Evolutionary conservation across 371 early-diverging fungal genomes (phyloP).

Genomic region (Circinella umbellata): DNA sequence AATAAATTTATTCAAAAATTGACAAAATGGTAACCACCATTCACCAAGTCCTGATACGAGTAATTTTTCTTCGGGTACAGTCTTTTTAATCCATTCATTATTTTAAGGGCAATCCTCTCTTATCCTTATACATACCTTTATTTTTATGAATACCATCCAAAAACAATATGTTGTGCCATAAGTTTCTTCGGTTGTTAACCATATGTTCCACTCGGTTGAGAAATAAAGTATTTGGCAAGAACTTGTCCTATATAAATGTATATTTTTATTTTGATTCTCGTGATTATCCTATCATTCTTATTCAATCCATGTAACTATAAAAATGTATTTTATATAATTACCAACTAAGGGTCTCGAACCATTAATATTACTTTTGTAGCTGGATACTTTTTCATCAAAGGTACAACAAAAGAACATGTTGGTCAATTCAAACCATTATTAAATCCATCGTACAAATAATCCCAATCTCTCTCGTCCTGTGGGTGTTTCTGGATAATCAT

Average conservation of each 20-base stretch:
- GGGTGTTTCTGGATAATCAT: slow-evolving; percentile 17
- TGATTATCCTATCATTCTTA: too few relatives aligned
- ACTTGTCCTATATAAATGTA: too few relatives aligned
- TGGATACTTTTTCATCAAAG: slow-evolving; percentile 34
- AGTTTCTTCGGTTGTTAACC: too few relatives aligned
- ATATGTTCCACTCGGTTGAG: too few relatives aligned
- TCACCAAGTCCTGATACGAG: slow-evolving; percentile 36
- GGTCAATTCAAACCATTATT: slow-evolving; percentile 21
- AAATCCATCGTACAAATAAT: not conserved
- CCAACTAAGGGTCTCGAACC: slow-evolving; percentile 33
- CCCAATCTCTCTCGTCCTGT: slow-evolving; percentile 18
- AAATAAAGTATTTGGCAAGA: too few relatives aligned
- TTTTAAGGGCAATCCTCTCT: slow-evolving; percentile 25
- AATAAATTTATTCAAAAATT: slow-evolving; percentile 19
- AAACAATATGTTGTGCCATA: not conserved
- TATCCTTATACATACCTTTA: slow-evolving; percentile 14
- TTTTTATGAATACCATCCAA: slow-evolving; percentile 24
- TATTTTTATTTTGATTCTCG: too few relatives aligned
- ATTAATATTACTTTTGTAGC: slow-evolving; percentile 44
- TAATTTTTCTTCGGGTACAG: slow-evolving; percentile 30
- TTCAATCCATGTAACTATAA: too few relatives aligned
- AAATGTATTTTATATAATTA: slow-evolving; percentile 12
- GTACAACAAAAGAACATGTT: slow-evolving; percentile 19
- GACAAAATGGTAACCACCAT: slow-evolving; percentile 23
- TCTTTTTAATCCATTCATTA: slow-evolving; percentile 30